Conservation (phyloP, 805 yeast species). For the Yarrowia keelungensis region DNA sequence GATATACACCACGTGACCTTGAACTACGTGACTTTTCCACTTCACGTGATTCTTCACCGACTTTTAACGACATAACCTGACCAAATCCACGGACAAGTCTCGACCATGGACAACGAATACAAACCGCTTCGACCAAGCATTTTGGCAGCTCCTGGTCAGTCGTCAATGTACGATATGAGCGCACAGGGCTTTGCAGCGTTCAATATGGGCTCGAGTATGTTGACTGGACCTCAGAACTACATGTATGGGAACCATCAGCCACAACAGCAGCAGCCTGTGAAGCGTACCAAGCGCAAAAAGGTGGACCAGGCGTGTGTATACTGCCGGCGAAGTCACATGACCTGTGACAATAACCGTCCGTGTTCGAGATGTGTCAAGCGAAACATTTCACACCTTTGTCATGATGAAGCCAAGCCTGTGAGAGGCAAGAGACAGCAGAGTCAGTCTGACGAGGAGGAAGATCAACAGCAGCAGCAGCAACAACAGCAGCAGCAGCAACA, state of each 20-base stretch:
- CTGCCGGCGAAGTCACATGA: constrained; percentile 92
- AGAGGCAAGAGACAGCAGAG: constrained; percentile 20
- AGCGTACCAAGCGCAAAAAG: constrained; percentile 30
- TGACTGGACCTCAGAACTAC: constrained; percentile 5
- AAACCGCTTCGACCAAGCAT: constrained; percentile 31
- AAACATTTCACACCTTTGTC: constrained; percentile 87
- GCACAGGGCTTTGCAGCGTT: constrained; percentile 29
- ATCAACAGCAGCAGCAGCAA: constrained; percentile 1
- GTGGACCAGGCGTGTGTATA: constrained; percentile 73
- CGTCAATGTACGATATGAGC: constrained; percentile 35
- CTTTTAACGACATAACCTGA: neutral
- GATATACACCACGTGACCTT: too few species aligned
- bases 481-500: neutral
- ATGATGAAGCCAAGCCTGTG: constrained; percentile 57
- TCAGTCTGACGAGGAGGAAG: constrained; percentile 31
- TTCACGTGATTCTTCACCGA: neutral
- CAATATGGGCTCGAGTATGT: constrained; percentile 21
- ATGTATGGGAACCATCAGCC: constrained; percentile 22
- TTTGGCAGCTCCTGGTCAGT: constrained; percentile 37
- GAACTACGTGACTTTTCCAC: neutral
- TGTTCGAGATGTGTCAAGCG: constrained; percentile 85
- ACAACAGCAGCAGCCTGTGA: constrained; percentile 11
- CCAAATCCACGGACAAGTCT: too few species aligned
- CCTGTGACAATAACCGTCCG: constrained; percentile 77
- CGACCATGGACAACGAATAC: constrained; percentile 26